Evolutionary conservation across 257 asterid genomes (phyloP).

Genomic region (Solanum chilense): DNA sequence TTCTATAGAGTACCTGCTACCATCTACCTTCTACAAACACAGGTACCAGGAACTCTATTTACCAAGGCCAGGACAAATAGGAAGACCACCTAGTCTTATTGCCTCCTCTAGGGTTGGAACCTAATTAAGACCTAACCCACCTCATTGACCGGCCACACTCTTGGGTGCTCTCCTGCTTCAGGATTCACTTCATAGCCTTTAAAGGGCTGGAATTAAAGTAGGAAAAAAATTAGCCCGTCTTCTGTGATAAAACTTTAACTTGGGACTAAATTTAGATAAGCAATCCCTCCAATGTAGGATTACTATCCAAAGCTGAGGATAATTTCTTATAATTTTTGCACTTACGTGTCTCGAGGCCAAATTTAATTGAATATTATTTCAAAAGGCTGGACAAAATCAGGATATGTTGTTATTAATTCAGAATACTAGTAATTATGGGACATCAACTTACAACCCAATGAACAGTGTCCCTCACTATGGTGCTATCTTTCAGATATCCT

Average conservation of each 20-base stretch:
- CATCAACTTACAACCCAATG: background rate
- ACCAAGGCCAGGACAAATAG: background rate
- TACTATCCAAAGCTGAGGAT: background rate
- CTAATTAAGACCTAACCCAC: background rate
- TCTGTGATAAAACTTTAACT: background rate
- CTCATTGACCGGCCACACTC: background rate
- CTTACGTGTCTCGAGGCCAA: background rate
- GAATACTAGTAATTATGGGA: background rate
- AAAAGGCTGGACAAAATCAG: background rate
- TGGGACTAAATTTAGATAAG: background rate
- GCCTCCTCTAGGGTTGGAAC: background rate
- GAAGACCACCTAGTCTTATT: background rate
- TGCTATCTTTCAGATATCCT: background rate
- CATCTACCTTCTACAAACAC: background rate
- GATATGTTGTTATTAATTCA: background rate
- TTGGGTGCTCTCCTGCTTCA: background rate
- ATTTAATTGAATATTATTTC: background rate
- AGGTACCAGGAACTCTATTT: background rate
- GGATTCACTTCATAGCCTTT: background rate
- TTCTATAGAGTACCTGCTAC: background rate
- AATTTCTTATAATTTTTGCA: background rate
- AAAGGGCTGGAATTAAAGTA: background rate
- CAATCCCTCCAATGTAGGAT: background rate
- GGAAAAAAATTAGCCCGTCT: background rate
- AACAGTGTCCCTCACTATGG: background rate